Conservation (phyloP, 768 basidiomycete species). For the Neoboletus magnificus region DNA sequence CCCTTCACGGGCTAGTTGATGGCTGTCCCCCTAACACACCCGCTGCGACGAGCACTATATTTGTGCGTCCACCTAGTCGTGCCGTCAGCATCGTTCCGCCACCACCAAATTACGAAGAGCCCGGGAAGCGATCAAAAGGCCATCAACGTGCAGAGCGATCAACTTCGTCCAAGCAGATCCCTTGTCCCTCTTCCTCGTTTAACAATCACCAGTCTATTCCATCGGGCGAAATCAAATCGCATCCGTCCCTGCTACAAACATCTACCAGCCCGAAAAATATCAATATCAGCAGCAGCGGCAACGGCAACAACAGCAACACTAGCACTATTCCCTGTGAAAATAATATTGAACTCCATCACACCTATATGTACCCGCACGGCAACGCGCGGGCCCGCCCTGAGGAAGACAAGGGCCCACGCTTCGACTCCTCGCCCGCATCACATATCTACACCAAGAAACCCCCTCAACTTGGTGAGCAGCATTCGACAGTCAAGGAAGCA, state of each 20-base stretch:
- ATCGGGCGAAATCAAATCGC: constrained; percentile 1
- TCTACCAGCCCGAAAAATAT: constrained; percentile 24
- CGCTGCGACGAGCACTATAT: neutral
- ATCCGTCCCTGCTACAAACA: constrained; percentile 15
- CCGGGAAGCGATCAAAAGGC: constrained; percentile 13
- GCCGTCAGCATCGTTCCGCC: constrained; percentile 32
- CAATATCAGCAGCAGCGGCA: constrained; percentile 20
- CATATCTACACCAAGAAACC: constrained; percentile 12
- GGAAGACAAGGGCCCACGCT: constrained; percentile 4
- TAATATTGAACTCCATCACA: constrained; percentile 13
- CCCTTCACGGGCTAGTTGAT: neutral
- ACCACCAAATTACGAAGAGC: constrained; percentile 20
- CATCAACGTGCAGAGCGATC: constrained; percentile 7
- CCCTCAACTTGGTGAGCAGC: constrained; percentile 12
- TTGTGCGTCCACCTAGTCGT: constrained; percentile 27
- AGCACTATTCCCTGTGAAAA: constrained; percentile 18
- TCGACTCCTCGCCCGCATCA: constrained; percentile 9
- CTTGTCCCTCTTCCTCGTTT: neutral
- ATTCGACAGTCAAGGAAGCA: constrained; percentile 27
- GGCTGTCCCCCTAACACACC: neutral
- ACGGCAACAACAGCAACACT: constrained; percentile 21
- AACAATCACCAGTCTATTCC: constrained; percentile 6
- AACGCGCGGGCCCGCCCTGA: constrained; percentile 2
- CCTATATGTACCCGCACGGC: constrained; percentile 26
- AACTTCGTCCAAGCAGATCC: neutral